Base-by-base conservation (phyloP, 225 moss, liverwort and hornwort genomes). In the Rhytidiadelphus loreus region DNA sequence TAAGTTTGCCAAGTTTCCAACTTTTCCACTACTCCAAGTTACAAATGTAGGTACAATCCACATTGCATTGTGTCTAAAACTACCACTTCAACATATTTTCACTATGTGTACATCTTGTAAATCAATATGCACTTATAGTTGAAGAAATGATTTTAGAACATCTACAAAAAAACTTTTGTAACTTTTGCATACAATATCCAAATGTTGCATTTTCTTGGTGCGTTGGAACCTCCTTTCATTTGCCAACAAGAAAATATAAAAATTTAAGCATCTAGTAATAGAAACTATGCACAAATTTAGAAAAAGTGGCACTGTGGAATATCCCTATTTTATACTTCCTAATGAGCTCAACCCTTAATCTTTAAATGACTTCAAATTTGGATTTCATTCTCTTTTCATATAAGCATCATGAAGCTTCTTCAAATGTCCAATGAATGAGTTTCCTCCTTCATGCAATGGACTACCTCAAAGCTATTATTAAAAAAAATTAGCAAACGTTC, bases 291-390 rank as follows among this genome's bases (percentile, higher is more conserved):
- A 33, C 0, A 3, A 0, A 19, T 0, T 48, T 32, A 13, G 29
- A 33, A 35, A 52, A 12, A 3, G 0, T 29, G 12, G 7, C 0
- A 5, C 35, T 35, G 14, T 14, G 5, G 22, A 1, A 1, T 21
- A 33, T 33, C 7, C 5, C 4, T 35, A 35, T 22, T 2, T 35
- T 13, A 35, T 53, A 35, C 23, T 75, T 33, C 13, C 4, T 20
- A 29, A 4, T 48, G 25, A 74, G 2, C 20, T 74, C 32, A 50
- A 32, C 1, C 1, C 1, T 12, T 33, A 4, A 75, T 26, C 5
- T 5, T 25, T 70, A 24, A 70, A 70, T 23, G 13, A 16, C 9
- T 76, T 6, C 14, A 76, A 22, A 35, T 5, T 52, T 23, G 8
- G 3, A 14, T 52, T 52, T 52, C 0, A 52, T 0, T 52, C 22